A percentile compares a stretch with the other conserved stretches of the same genome.
Evolutionary conservation across 176 grass and related monocot species (phyloP).

Genomic region (Triticum turgidum): DNA sequence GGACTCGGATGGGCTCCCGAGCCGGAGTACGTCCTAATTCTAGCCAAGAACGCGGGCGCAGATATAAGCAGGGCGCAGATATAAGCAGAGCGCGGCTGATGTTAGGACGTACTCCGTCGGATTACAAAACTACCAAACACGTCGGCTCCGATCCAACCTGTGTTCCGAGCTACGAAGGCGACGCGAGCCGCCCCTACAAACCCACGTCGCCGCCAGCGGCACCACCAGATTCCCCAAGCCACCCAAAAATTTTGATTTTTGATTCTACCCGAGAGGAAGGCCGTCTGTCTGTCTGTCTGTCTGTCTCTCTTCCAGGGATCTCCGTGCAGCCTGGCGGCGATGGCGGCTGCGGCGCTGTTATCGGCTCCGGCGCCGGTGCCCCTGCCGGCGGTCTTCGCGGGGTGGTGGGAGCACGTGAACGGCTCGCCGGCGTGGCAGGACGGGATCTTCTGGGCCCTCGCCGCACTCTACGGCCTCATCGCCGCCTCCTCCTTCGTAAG

Average conservation of each 20-base stretch:
- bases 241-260: neutral
- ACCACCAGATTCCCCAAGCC: neutral
- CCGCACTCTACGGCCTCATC: slow-evolving; percentile 65
- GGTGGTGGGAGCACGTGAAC: slow-evolving; percentile 75
- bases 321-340: neutral
- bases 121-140: slow-evolving; percentile 5
- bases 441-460: slow-evolving; percentile 63
- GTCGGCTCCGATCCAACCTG: slow-evolving; percentile 38
- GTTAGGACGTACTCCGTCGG: no score
- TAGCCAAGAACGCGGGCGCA: neutral
- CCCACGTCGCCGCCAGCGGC: slow-evolving; percentile 31
- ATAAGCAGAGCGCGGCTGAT: no score
- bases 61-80: neutral
- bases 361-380: neutral
- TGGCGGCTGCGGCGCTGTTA: slow-evolving; percentile 21
- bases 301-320: neutral
- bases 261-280: neutral
- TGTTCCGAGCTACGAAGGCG: slow-evolving; percentile 27
- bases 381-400: slow-evolving; percentile 24
- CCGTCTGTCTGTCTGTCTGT: slow-evolving; percentile 8
- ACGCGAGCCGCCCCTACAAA: slow-evolving; percentile 25
- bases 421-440: slow-evolving; percentile 64
- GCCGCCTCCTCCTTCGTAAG: slow-evolving; percentile 70
- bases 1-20: neutral
- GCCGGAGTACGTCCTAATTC: slow-evolving; percentile 7